Evolutionary conservation across 257 asterid species (phyloP), one percentile per base, ranked within the genome.

Genomic region (Mitragyna speciosa): DNA sequence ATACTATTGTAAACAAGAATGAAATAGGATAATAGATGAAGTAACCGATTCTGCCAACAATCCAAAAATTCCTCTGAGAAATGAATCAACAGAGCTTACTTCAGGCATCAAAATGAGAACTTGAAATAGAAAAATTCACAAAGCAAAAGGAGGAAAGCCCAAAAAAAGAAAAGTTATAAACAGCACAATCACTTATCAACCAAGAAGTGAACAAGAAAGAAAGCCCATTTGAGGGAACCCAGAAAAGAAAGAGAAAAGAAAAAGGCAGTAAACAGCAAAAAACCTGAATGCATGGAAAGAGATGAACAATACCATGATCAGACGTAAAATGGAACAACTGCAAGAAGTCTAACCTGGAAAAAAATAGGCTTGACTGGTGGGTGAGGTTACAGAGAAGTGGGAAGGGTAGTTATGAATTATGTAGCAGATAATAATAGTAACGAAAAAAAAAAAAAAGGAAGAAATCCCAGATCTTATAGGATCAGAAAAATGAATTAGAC

Each of bases 1-100:
- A 39, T 36, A 36, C 39, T 36, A 4, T 1, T 36, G 39, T 36
- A n/a, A 17, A 31, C 6, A 12, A 59, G 12, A 36, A n/a, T 52
- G 4, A 24, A 68, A 33, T 51, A 14, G 15, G 6, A 24, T 14
- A n/a, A 24, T 48, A 8, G 1, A 30, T 24, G 70, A 41, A 39
- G 72, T 63, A 48, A 78, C 70, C 70, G 54, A 78, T 31, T 78
- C 49, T 54, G 64, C 12, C 26, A 58, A 59, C 49, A 19, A 63
- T 28, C 5, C 19, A 30, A 78, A 54, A 78, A 47, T 31, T n/a
- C 65, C 33, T 31, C 1, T 33, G 39, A 75, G 70, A 58, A 52
- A 48, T n/a, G 45, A 78, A 31, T 54, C 58, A 1, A n/a, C 28
- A 26, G 0, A 15, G 30, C 47, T 76, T n/a, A 75, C 19, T 45